These are phyloP conservation scores for Royoungia palumana DNA, from an alignment of 768 basidiomycete species.

Conservation along the genomic window DNA sequence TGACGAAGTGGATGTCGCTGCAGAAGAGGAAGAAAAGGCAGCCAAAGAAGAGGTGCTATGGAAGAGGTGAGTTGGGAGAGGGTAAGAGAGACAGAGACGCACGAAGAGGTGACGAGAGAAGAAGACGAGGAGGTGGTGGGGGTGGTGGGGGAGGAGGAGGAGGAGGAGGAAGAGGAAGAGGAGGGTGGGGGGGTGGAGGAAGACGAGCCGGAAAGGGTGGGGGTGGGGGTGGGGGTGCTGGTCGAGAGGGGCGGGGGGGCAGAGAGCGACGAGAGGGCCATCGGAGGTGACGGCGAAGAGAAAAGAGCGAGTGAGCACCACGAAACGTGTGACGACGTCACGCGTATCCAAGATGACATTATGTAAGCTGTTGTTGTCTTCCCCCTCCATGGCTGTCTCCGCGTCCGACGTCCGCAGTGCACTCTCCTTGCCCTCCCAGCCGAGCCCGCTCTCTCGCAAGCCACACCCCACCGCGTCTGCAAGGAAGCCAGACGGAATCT, in stretches of 20 bases:
- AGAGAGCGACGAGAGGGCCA: neutral
- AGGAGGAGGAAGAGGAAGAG: neutral
- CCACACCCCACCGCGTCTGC: slow-evolving; percentile 28
- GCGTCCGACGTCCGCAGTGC: slow-evolving; percentile 85
- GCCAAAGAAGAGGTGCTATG: no score
- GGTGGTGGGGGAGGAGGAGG: neutral
- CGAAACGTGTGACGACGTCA: no score
- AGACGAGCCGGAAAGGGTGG: neutral
- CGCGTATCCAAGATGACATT: no score
- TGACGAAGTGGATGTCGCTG: slow-evolving; percentile 1
- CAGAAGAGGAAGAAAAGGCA: no score
- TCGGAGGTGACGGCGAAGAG: neutral
- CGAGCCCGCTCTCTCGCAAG: slow-evolving; percentile 47
- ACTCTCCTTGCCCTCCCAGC: slow-evolving; percentile 53
- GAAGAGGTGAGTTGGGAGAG: no score
- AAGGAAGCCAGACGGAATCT: slow-evolving; percentile 86
- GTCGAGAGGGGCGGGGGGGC: neutral
- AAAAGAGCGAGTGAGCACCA: no score
- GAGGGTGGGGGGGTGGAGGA: neutral
- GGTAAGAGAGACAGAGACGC: no score
- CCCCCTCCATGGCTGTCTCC: slow-evolving; percentile 53
- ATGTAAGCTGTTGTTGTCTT: neutral
- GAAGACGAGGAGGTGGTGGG: neutral
- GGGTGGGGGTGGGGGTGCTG: neutral
- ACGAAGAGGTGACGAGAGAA: no score